Conservation (phyloP, 352 stramenopile genomes). For the Pythium myriotylum region DNA sequence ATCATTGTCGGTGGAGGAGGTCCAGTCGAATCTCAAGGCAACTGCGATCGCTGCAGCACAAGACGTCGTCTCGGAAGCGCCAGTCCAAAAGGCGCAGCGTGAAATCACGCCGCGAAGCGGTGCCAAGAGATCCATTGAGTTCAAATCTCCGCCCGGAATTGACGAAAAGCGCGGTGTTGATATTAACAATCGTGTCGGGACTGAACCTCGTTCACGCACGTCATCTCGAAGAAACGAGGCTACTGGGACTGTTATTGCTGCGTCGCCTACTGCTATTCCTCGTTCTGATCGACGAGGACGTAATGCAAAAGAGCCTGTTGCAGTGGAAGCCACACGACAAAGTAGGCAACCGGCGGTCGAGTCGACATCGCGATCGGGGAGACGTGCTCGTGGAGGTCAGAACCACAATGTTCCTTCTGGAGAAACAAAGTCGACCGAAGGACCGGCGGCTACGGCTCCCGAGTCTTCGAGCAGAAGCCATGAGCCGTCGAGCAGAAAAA, state of each 20-base stretch:
- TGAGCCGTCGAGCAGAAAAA: conserved; percentile 22
- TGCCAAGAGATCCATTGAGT: conserved; percentile 9
- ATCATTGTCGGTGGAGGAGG: conserved; percentile 56
- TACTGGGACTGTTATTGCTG: not conserved
- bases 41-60: conserved; percentile 27
- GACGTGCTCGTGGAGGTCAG: conserved; percentile 6
- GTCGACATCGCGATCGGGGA: not conserved
- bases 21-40: conserved; percentile 31
- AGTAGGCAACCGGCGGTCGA: conserved; percentile 1
- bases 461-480: not conserved
- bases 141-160: conserved; percentile 4
- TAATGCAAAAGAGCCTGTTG: not conserved
- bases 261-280: not conserved
- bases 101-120: conserved; percentile 5
- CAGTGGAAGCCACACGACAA: not conserved
- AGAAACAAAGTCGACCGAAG: too few species aligned
- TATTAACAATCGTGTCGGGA: not conserved
- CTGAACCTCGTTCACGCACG: conserved; percentile 7
- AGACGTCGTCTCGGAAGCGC: conserved; percentile 15
- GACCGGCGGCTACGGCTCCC: not conserved
- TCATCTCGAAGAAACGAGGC: conserved; percentile 13
- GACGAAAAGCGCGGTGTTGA: conserved; percentile 22
- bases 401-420: too few species aligned
- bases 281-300: conserved; percentile 8
- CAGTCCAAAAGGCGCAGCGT: not conserved